phyloP scores from a whole-genome alignment of 129 eudicot genomes.

The Flaveria brownii region DNA sequence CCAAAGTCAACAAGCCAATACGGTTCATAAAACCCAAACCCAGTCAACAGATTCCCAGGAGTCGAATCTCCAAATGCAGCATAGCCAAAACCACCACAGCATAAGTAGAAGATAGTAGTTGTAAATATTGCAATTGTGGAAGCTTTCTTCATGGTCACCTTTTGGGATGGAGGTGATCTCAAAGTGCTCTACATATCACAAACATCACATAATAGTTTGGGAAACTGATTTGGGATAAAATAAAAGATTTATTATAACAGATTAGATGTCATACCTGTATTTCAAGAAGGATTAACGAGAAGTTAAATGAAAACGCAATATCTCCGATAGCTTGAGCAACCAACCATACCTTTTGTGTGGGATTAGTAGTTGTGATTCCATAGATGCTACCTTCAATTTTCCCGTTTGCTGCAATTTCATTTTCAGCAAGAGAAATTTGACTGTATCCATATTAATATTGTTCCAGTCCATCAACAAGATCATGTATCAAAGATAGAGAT shows the following conservation, averaged over 20 bases:
- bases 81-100: slow-evolving; percentile 77
- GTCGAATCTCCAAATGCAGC: slow-evolving; percentile 82
- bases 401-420: slow-evolving; percentile 58
- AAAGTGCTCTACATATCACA: slow-evolving; percentile 58
- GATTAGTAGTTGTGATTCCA: slow-evolving; percentile 59
- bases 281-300: slow-evolving; percentile 62
- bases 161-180: slow-evolving; percentile 70
- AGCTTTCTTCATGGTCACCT: slow-evolving; percentile 73
- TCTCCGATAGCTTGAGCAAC: slow-evolving; percentile 84
- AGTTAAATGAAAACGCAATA: slow-evolving; percentile 70
- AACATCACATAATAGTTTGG: not conserved
- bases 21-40: slow-evolving; percentile 85
- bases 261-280: slow-evolving; percentile 52
- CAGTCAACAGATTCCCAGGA: slow-evolving; percentile 83
- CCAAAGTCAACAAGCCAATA: slow-evolving; percentile 82
- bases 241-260: not conserved
- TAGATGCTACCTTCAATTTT: slow-evolving; percentile 62
- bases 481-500: not conserved
- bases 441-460: not conserved
- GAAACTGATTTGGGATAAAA: not conserved
- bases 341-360: slow-evolving; percentile 71
- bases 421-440: slow-evolving; percentile 9
- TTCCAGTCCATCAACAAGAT: slow-evolving; percentile 13
- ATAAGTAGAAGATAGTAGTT: slow-evolving; percentile 66
- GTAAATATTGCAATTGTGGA: slow-evolving; percentile 47